Evolutionary conservation across 495 filamentous ascomycete species (phyloP).

Genomic region (Glonium stellatum): DNA sequence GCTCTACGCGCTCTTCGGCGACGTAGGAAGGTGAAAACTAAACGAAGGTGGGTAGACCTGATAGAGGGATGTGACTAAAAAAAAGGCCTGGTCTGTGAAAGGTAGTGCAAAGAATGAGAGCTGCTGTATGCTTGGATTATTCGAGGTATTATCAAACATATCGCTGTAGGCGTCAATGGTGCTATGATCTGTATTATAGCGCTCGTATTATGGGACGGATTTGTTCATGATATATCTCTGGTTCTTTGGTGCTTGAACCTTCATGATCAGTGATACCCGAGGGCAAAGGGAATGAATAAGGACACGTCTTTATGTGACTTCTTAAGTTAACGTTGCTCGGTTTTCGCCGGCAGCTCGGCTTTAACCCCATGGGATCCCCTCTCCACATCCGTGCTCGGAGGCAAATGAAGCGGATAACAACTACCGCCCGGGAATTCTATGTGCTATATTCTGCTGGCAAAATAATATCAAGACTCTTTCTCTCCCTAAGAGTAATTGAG

Average conservation of each 20-base stretch:
- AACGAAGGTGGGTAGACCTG: not conserved
- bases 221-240: constrained; percentile 6
- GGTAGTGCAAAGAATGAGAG: not conserved
- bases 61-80: not conserved
- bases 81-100: not conserved
- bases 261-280: not conserved
- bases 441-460: not conserved
- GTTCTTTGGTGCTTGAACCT: not conserved
- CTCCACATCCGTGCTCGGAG: not conserved
- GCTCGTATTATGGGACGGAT: constrained; percentile 16
- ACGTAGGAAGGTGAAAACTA: constrained; percentile 11
- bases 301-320: not conserved
- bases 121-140: constrained; percentile 14
- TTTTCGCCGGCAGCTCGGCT: constrained; percentile 6
- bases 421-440: not conserved
- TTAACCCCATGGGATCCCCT: not conserved
- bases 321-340: not conserved
- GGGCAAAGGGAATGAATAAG: not conserved
- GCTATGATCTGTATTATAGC: constrained; percentile 27
- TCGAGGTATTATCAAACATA: constrained; percentile 8
- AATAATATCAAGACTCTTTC: not conserved
- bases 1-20: constrained; percentile 44
- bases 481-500: not conserved
- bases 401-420: constrained; percentile 5
- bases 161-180: constrained; percentile 5